phyloP scores from a whole-genome alignment of 2,329 filamentous ascomycete species.

The Talaromyces sp. region DNA sequence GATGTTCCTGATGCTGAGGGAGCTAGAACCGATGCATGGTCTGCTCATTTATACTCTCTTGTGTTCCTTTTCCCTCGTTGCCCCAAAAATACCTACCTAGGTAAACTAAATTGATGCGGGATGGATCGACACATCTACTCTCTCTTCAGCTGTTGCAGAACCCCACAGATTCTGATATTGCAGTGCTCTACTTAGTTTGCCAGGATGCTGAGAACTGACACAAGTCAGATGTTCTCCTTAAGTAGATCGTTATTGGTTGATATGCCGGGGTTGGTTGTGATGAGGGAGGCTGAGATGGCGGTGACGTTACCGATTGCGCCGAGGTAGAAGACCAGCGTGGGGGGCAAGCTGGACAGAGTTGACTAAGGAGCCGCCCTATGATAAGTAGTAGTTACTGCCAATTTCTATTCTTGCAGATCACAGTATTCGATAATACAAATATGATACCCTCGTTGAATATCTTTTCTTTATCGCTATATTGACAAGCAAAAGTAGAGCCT shows the following conservation, averaged over 20 bases:
- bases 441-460: not conserved
- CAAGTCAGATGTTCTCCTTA: not conserved
- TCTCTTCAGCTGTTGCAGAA: not conserved
- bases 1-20: not conserved
- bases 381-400: too few species aligned
- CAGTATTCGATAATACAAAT: not conserved
- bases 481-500: not conserved
- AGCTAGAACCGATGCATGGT: not conserved
- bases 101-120: not conserved
- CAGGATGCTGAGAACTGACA: not conserved
- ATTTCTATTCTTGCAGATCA: too few species aligned
- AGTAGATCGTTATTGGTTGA: not conserved
- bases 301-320: conserved; percentile 5
- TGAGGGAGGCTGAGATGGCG: not conserved
- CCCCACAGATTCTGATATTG: not conserved
- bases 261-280: not conserved
- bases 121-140: not conserved
- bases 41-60: conserved; percentile 1
- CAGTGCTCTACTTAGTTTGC: too few species aligned
- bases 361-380: too few species aligned
- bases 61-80: not conserved
- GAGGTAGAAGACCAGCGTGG: not conserved
- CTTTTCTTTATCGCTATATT: not conserved
- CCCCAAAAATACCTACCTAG: not conserved
- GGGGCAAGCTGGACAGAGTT: too few species aligned